phyloP scores from a whole-genome alignment of 2,329 filamentous ascomycete species.

The Gnomoniopsis sp. region DNA sequence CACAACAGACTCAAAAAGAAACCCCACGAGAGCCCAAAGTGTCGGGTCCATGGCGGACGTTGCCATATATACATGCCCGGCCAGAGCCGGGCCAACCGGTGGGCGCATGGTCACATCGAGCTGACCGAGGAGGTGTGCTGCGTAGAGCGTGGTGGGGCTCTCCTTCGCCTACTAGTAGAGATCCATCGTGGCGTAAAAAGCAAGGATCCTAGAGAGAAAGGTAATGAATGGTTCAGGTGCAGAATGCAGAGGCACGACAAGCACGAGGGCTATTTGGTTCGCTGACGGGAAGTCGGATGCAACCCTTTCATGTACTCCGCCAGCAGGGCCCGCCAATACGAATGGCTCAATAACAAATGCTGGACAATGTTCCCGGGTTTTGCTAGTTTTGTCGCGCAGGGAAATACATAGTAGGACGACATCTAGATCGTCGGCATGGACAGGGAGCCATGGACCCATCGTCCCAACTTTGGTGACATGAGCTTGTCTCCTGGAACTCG shows the following conservation, averaged over 20 bases:
- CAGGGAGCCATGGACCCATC: too few relatives aligned
- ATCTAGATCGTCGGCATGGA: too few relatives aligned
- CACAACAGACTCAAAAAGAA: neutral
- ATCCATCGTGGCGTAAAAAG: neutral
- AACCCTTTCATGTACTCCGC: too few relatives aligned
- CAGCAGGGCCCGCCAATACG: neutral
- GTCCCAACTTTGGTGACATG: too few relatives aligned
- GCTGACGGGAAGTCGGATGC: slow-evolving; percentile 1
- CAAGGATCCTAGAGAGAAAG: neutral
- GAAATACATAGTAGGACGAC: too few relatives aligned
- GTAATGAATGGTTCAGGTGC: too few relatives aligned
- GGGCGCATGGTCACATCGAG: neutral
- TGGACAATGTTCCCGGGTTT: neutral
- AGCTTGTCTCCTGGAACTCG: too few relatives aligned
- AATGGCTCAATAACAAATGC: neutral
- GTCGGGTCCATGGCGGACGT: neutral
- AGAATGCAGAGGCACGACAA: neutral
- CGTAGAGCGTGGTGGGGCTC: neutral
- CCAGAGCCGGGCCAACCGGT: neutral
- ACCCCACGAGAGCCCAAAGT: neutral
- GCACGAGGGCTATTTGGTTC: slow-evolving; percentile 12
- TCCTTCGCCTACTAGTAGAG: neutral
- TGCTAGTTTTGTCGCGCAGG: too few relatives aligned
- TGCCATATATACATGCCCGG: neutral
- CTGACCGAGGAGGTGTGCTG: neutral